A percentile compares a stretch with the other conserved stretches of the same genome.
Evolutionary conservation across 2,329 filamentous ascomycete species (phyloP).

Genomic region (Trichophyton mentagrophytes): DNA sequence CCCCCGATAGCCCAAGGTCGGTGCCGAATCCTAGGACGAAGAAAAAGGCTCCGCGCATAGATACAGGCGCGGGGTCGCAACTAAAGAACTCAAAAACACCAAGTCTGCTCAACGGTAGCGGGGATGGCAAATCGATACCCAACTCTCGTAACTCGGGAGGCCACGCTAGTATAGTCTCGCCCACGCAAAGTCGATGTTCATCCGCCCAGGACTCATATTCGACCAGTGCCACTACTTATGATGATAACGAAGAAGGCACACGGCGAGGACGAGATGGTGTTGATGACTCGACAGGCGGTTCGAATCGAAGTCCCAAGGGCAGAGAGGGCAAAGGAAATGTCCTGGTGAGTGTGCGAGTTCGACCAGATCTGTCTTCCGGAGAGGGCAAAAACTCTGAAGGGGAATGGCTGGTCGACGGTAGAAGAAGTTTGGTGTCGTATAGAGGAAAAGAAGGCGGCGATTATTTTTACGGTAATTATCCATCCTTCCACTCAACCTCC

Average conservation of each 20-base stretch:
- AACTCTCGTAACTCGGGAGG: slow-evolving; percentile 58
- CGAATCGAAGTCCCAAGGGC: slow-evolving; percentile 22
- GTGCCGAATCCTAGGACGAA: slow-evolving; percentile 29
- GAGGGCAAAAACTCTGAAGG: slow-evolving; percentile 53
- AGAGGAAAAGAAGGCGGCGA: slow-evolving; percentile 82
- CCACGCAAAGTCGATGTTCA: slow-evolving; percentile 77
- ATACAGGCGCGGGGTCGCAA: slow-evolving; percentile 32
- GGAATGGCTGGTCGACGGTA: slow-evolving; percentile 86
- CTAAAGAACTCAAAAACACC: slow-evolving; percentile 42
- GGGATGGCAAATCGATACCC: slow-evolving; percentile 60
- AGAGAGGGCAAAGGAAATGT: slow-evolving; percentile 88
- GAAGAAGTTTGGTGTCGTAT: slow-evolving; percentile 69
- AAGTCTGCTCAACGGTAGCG: slow-evolving; percentile 66
- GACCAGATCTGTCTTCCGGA: slow-evolving; percentile 61
- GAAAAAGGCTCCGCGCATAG: slow-evolving; percentile 45
- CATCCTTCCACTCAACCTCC: background rate
- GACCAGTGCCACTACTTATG: slow-evolving; percentile 77
- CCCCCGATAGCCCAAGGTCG: slow-evolving; percentile 17
- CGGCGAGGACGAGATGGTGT: slow-evolving; percentile 22
- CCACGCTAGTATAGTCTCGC: slow-evolving; percentile 64
- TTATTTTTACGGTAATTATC: slow-evolving; percentile 64
- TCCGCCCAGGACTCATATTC: slow-evolving; percentile 88
- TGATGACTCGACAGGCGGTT: slow-evolving; percentile 16
- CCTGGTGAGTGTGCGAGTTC: slow-evolving; percentile 83
- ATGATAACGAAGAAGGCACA: slow-evolving; percentile 54